Base-by-base conservation (phyloP, 192 early-diverging fungal species). In the Diversispora epigaea region DNA sequence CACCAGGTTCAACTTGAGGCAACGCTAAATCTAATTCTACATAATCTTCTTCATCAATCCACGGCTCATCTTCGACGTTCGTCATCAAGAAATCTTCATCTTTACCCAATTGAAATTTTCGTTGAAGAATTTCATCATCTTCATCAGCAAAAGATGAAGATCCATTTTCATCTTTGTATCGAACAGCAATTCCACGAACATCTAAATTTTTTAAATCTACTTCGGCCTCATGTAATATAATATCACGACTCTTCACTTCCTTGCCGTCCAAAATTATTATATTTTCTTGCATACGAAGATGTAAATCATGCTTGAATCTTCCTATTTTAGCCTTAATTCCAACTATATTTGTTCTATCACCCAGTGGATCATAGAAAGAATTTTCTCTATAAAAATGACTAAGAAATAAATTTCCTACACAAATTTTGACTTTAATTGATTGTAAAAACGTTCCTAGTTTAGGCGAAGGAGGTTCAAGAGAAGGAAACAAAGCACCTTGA, bases 31-130 rank as follows among this genome's bases (percentile, higher is more conserved):
- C 67, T 32, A 89, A 62, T 47, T 85, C 87, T 15, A 85, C 77
- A 76, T 78, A 86, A 76, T 89, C 87, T 62, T 86, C 82, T 12
- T 81, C 68, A 76, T 88, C 80, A 15, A 86, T 58, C 88, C 88
- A 89, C 21, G 73, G 71, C 22, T 69, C 39, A 39, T 77, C 61
- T 19, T 83, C 72, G 17, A 32, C n/a, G 39, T 63, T 47, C 0
- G 5, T 6, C 25, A 4, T 8, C 15, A 73, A 15, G 44, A 74
- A 74, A 62, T 74, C 79, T 50, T 80, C 78, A 58, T 76, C 78
- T 69, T 56, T 66, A 4, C 67, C 54, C 21, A 74, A 62, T 19
- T 22, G 19, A 15, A 25, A 25, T n/a, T 69, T 47, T 54, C 32
- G 21, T 54, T 22, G 21, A 15, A 63, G 41, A 39, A 63, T 58